Evolutionary conservation across 305 asterid genomes (phyloP).

Genomic region (Plantago coronopus): DNA sequence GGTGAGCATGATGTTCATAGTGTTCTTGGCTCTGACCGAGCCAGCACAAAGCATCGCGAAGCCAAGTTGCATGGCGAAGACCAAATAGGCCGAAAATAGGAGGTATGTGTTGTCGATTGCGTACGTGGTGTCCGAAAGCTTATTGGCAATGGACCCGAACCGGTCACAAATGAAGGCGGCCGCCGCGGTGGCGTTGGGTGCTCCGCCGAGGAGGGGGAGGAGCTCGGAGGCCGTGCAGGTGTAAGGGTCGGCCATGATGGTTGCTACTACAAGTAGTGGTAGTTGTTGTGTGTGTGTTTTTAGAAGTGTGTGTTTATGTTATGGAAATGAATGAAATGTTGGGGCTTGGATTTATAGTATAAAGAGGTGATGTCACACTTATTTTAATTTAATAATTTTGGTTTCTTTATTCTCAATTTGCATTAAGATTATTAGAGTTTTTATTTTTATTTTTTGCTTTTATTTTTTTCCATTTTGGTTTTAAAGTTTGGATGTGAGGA

Average conservation of each 20-base stretch:
- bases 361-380: background rate
- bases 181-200: constrained; percentile 33
- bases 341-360: constrained; percentile 10
- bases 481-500: background rate
- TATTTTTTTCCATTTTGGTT: background rate
- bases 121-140: constrained; percentile 28
- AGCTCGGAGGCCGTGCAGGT: constrained; percentile 37
- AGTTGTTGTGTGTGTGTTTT: background rate
- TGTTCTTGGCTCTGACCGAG: constrained; percentile 38
- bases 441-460: background rate
- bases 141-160: constrained; percentile 25
- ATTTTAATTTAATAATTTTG: background rate
- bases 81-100: constrained; percentile 44
- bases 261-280: too few species aligned
- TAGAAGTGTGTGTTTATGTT: too few species aligned
- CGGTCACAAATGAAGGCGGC: constrained; percentile 36
- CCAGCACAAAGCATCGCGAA: constrained; percentile 51
- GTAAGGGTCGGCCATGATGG: constrained; percentile 18
- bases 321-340: background rate
- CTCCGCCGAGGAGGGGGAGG: constrained; percentile 39
- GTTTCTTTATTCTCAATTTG: background rate
- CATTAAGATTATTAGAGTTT: background rate
- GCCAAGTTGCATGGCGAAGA: constrained; percentile 45
- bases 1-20: constrained; percentile 32
- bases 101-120: constrained; percentile 47